Evolutionary conservation across 208 protist species (phyloP).

Genomic region (Crithidia expoeki): DNA sequence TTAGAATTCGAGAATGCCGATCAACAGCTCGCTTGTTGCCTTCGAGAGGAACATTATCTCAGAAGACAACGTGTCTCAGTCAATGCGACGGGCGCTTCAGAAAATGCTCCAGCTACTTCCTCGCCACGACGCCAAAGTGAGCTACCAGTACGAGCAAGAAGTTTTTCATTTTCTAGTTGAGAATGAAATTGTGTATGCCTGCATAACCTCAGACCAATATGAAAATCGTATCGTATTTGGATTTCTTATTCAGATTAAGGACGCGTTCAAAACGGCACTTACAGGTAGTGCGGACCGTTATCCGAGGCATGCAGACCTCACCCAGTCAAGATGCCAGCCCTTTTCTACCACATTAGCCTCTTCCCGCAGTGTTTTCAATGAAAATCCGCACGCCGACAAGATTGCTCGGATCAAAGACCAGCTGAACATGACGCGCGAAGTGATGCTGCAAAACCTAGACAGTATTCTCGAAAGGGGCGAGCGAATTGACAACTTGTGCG

Average conservation of each 20-base stretch:
- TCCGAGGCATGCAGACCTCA: slow-evolving; percentile 50
- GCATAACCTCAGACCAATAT: slow-evolving; percentile 57
- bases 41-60: slow-evolving; percentile 54
- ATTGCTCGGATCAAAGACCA: slow-evolving; percentile 73
- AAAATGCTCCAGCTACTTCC: slow-evolving; percentile 81
- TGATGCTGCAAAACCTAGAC: slow-evolving; percentile 88
- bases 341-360: slow-evolving; percentile 51
- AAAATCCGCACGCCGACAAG: slow-evolving; percentile 72
- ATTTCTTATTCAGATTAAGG: slow-evolving; percentile 66
- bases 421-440: slow-evolving; percentile 72
- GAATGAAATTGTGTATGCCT: slow-evolving; percentile 83
- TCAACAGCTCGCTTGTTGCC: slow-evolving; percentile 56
- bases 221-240: slow-evolving; percentile 65
- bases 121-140: slow-evolving; percentile 72
- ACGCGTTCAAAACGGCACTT: slow-evolving; percentile 74
- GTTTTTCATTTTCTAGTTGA: slow-evolving; percentile 87
- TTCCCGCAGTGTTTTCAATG: slow-evolving; percentile 54
- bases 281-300: slow-evolving; percentile 57
- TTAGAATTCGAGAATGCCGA: slow-evolving; percentile 39
- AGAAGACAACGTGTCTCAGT: slow-evolving; percentile 49
- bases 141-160: slow-evolving; percentile 74
- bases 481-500: slow-evolving; percentile 81
- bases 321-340: slow-evolving; percentile 38
- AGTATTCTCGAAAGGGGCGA: slow-evolving; percentile 82
- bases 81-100: slow-evolving; percentile 42